These are phyloP conservation scores for Solanum virginianum DNA, from an alignment of 257 asterid species.

Conservation along the genomic window DNA sequence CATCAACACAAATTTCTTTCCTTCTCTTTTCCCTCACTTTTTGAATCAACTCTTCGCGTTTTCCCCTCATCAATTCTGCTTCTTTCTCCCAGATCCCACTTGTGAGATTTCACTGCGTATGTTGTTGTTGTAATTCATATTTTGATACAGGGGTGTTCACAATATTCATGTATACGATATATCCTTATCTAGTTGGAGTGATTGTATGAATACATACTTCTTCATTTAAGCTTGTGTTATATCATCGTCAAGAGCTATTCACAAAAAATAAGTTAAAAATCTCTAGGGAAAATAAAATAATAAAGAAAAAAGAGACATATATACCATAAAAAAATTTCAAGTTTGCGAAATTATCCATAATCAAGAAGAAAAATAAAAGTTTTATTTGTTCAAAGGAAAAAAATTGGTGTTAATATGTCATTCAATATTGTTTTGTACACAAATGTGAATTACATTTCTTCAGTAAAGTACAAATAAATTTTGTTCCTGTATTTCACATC, in stretches of 20 bases:
- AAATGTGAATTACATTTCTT: neutral
- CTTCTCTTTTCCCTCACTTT: neutral
- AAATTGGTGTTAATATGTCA: neutral
- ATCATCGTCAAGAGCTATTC: too few species aligned
- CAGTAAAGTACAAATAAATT: too few species aligned
- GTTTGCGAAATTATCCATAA: neutral
- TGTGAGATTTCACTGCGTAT: too few species aligned
- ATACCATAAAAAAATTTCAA: neutral
- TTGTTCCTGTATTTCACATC: rapidly evolving
- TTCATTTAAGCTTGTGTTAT: too few species aligned
- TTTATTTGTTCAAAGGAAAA: neutral
- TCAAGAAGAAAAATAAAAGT: neutral
- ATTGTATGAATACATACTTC: too few species aligned
- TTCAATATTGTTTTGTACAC: neutral
- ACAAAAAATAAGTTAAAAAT: neutral
- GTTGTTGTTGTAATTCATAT: neutral
- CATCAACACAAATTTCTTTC: neutral
- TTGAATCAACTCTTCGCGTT: too few species aligned
- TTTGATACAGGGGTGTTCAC: neutral
- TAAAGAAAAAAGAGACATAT: neutral
- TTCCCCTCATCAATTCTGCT: too few species aligned
- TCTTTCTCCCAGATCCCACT: neutral
- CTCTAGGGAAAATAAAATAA: neutral
- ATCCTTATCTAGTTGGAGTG: too few species aligned
- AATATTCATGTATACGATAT: too few species aligned